Base-by-base conservation (phyloP, 345 rosid species). In the Diplotaxis tenuifolia region DNA sequence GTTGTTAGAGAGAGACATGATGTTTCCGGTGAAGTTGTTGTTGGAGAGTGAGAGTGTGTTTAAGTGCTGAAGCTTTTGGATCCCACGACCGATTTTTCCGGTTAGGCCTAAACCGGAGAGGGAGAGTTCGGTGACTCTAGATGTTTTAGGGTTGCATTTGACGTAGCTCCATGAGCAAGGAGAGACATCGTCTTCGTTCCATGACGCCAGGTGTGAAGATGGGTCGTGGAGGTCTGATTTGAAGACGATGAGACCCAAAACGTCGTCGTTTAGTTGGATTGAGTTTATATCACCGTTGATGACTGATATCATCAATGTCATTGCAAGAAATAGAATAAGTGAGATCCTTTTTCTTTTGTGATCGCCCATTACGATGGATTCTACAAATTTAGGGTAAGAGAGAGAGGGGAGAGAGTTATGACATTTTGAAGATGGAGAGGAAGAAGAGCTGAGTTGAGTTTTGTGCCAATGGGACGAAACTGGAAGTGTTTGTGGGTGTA, bases 101-200 rank as follows among this genome's bases (percentile, higher is more conserved):
- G 96, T 86, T 55, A 95, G 81, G 15, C 87, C 79, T 65, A 95
- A 78, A 5, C 89, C 88, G 20, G 86, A 87, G 3, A 95, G 89
- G 3, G 76, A 75, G 4, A 95, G 73, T 19, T 83, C 77, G 18
- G 90, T 75, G 57, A 94, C 96, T 49, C 89, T 76, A n/a, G 86
- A 85, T 8, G 75, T 83, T 4, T 49, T 31, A 1, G 99, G 88
- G 67, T 88, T 86, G 80, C 99, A 95, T 23, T 68, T 63, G 16
- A 95, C 45, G 83, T 82, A 92, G 22, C 79, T 80, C 99, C 99
- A 95, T 7, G 96, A 87, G 73, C 97, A 95, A 1, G 97, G 97
- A 4, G 91, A 81, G 70, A 79, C 53, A 29, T 89, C 92, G 15
- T 95, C 96, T 71, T 89, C 96, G 12, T 77, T 89, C 99, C 99